These are phyloP conservation scores for Colletotrichum tofieldiae DNA, from an alignment of 2,329 filamentous ascomycete species.

Conservation along the genomic window DNA sequence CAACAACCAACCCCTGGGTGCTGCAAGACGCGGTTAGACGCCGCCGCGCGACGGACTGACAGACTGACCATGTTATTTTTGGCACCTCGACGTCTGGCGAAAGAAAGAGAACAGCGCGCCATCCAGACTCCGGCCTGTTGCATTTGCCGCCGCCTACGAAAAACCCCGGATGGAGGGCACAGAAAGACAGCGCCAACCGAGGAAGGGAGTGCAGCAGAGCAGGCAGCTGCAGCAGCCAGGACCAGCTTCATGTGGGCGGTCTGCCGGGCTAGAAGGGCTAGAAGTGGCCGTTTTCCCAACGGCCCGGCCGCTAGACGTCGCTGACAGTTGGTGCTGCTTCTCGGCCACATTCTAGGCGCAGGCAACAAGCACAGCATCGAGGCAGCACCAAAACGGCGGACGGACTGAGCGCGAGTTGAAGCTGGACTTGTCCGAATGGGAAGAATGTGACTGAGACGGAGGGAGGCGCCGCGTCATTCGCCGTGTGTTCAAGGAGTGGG, in stretches of 20 bases:
- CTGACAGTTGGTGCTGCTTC: conserved; percentile 30
- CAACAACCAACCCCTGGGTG: conserved; percentile 8
- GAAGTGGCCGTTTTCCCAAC: conserved; percentile 33
- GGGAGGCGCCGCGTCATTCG: conserved; percentile 1
- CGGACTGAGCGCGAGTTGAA: neutral
- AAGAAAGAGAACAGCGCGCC: conserved; percentile 8
- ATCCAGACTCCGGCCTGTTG: conserved; percentile 2
- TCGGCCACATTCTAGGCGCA: conserved; percentile 31
- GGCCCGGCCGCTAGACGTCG: conserved; percentile 23
- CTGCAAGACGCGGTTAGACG: neutral
- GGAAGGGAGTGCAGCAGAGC: conserved; percentile 1
- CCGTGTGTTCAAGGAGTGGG: conserved; percentile 3
- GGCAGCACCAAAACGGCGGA: neutral
- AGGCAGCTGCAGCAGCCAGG: neutral
- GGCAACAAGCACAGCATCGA: neutral
- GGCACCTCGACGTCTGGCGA: conserved; percentile 17
- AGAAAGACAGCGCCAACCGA: conserved; percentile 12
- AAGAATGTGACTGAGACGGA: neutral
- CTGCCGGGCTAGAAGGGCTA: conserved; percentile 16
- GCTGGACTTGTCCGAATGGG: conserved; percentile 6
- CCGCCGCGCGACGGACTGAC: neutral
- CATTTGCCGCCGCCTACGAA: conserved; percentile 17
- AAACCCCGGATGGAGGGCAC: conserved; percentile 4
- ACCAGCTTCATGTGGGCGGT: neutral
- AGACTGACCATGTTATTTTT: conserved; percentile 26